A percentile compares a stretch with the other conserved stretches of the same genome.
phyloP scores from a whole-genome alignment of 306 rosid genomes.

The Rosa rugosa region DNA sequence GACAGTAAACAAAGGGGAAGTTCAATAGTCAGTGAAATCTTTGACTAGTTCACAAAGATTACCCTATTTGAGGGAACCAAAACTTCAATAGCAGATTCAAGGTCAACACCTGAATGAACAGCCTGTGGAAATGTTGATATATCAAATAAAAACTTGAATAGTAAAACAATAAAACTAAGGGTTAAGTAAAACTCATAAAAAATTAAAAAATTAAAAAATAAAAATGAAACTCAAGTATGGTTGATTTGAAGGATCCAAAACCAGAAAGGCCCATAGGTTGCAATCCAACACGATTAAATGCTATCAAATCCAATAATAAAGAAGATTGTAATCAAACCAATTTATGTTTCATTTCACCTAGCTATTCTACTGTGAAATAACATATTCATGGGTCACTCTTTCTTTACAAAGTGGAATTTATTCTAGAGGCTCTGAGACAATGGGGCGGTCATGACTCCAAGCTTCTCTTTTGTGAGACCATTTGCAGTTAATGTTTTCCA shows the following conservation, averaged over 20 bases:
- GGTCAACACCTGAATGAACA: conserved; percentile 40
- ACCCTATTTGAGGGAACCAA: too few relatives aligned
- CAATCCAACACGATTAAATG: neutral
- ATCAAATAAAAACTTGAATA: neutral
- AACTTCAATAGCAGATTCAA: conserved; percentile 29
- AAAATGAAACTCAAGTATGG: neutral
- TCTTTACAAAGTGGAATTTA: too few relatives aligned
- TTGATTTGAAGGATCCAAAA: neutral
- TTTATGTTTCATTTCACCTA: neutral
- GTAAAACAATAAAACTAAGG: too few relatives aligned
- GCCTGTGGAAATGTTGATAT: conserved; percentile 26
- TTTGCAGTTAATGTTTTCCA: conserved; percentile 38
- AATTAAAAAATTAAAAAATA: neutral
- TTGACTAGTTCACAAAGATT: neutral
- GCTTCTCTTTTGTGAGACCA: conserved; percentile 36
- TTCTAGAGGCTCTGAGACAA: conserved; percentile 30
- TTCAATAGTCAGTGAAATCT: neutral
- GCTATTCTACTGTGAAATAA: neutral
- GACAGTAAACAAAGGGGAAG: neutral
- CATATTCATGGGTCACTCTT: too few relatives aligned
- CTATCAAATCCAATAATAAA: neutral
- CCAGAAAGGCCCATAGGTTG: neutral
- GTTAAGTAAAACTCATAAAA: neutral
- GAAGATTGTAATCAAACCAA: neutral
- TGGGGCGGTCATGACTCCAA: conserved; percentile 45